phyloP scores from a whole-genome alignment of 2,329 filamentous ascomycete species.

The Huntiella abstrusa region DNA sequence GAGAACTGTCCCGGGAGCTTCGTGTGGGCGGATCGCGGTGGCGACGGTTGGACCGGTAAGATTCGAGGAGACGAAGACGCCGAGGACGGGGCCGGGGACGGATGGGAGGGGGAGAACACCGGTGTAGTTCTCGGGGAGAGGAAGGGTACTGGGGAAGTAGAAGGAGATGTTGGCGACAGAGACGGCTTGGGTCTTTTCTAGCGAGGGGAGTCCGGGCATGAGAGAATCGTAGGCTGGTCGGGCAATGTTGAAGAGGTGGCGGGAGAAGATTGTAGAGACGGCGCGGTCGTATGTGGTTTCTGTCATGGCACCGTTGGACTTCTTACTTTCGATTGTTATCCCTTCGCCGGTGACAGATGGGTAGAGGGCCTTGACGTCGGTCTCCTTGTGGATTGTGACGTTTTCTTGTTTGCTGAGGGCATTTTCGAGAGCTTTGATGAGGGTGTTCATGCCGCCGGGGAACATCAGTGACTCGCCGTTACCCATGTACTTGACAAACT shows the following conservation, averaged over 20 bases:
- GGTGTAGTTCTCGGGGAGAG: slow-evolving; percentile 52
- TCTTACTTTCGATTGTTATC: too few relatives aligned
- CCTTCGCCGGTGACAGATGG: background rate
- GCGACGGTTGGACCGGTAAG: slow-evolving; percentile 31
- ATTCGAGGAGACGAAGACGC: slow-evolving; percentile 81
- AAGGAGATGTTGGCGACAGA: slow-evolving; percentile 88
- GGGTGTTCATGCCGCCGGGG: slow-evolving; percentile 38
- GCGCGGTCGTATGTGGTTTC: slow-evolving; percentile 31
- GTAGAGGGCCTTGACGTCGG: slow-evolving; percentile 12
- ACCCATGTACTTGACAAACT: slow-evolving; percentile 11
- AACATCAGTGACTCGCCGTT: slow-evolving; percentile 9
- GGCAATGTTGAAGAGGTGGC: slow-evolving; percentile 20
- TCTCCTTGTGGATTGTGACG: slow-evolving; percentile 11
- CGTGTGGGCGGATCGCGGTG: slow-evolving; percentile 16
- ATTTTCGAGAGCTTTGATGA: slow-evolving; percentile 26
- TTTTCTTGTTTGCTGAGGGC: slow-evolving; percentile 4
- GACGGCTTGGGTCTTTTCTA: slow-evolving; percentile 42
- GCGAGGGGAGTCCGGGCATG: slow-evolving; percentile 23
- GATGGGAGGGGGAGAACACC: slow-evolving; percentile 79
- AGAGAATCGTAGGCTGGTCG: slow-evolving; percentile 15
- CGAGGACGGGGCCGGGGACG: slow-evolving; percentile 62
- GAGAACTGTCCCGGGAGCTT: slow-evolving; percentile 54
- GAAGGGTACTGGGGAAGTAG: slow-evolving; percentile 48
- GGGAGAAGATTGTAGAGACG: slow-evolving; percentile 43
- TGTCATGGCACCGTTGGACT: background rate